Base-by-base conservation (phyloP, 2,329 filamentous ascomycete genomes). In the Dactylellina leptospora region DNA sequence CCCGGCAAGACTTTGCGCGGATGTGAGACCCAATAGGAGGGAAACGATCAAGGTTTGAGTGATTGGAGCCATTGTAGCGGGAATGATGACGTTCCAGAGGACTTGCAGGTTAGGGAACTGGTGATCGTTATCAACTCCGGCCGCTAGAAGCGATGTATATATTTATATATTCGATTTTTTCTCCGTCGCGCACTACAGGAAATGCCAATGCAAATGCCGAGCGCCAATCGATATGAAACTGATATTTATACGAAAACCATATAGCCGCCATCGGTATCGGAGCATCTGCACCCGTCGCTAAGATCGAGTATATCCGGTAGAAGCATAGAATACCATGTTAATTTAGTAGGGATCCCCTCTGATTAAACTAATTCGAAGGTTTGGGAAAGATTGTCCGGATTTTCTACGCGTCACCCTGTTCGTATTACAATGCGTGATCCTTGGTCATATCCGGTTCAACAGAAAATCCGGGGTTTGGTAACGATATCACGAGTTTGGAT, bases 1-100 rank as follows among this genome's bases (percentile, higher is more conserved):
- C 27, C 80, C 79, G 68, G 80, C 79, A n/a, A 80, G 79, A n/a
- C 78, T 78, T 74, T 82, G 82, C 3, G 79, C 81, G 42, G 77
- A 61, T n/a, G 75, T 74, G n/a, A 79, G 73, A 18, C 77, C 74
- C 25, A 76, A 51, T 44, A 79, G 60, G 53, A 64, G 51, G 28
- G 62, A 68, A 30, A 45, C 10, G 78, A 75, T 38, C 25, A 72
- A 40, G 36, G 53, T 36, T 40, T 44, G 53, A 23, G 55, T 22
- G 5, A 18, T 20, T 30, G 68, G 68, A 54, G 68, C 68, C 68
- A 72, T 72, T 22, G 16, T 55, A 38, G 42, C 22, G 28, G 27
- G 28, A 38, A 16, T 22, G 36, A 56, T 50, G 55, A 70, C 45
- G 55, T 47, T 3, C 30, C 36, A 25, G 28, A 42, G 28, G 16